Conservation (phyloP, 352 stramenopile genomes). For the Phytophthora brassicae region DNA sequence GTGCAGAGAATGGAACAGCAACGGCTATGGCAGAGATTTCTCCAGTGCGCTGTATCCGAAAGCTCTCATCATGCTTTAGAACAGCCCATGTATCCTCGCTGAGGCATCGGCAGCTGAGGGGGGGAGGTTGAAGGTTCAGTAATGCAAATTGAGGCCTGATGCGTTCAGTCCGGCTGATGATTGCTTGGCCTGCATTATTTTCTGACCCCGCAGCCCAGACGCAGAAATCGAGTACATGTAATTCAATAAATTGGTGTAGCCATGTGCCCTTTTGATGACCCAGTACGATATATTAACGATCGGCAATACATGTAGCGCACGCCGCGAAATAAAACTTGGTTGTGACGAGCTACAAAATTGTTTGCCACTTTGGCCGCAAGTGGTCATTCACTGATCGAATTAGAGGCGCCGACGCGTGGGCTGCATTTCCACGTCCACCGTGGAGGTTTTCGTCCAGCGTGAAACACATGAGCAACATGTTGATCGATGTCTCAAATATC, state of each 20-base stretch:
- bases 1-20: conserved; percentile 6
- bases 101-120: too few relatives aligned
- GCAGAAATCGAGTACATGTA: too few relatives aligned
- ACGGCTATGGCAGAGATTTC: neutral
- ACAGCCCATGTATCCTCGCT: neutral
- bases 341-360: conserved; percentile 43
- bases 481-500: conserved; percentile 88
- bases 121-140: too few relatives aligned
- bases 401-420: conserved; percentile 59
- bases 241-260: too few relatives aligned
- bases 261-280: too few relatives aligned
- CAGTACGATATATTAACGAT: conserved; percentile 19
- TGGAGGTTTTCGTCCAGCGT: conserved; percentile 85
- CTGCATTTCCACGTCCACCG: conserved; percentile 69
- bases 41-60: too few relatives aligned
- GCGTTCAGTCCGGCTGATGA: too few relatives aligned
- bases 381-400: conserved; percentile 83
- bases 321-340: conserved; percentile 1
- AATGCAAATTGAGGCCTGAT: too few relatives aligned
- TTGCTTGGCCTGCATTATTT: too few relatives aligned
- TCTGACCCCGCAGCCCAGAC: too few relatives aligned
- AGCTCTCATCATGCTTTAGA: too few relatives aligned
- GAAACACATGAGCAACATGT: conserved; percentile 86
- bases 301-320: neutral
- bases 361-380: conserved; percentile 85